Percentiles rank a stretch among this genome's conserved stretches.
Evolutionary conservation across 2,329 filamentous ascomycete species (phyloP).

Genomic region (Didymella pinodella): DNA sequence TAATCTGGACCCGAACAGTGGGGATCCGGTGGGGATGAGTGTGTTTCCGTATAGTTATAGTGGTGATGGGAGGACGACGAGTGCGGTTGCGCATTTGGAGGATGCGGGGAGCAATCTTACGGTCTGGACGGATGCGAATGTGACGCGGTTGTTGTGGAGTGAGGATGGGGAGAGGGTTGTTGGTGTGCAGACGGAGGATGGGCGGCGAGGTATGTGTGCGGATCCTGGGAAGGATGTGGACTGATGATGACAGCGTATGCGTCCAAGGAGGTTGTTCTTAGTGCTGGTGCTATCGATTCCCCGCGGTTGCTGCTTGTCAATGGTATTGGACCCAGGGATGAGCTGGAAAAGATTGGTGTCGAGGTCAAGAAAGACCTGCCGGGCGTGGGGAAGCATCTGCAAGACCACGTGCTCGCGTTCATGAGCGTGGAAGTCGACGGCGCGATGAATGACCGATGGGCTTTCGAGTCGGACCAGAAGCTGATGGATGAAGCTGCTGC

Average conservation of each 20-base stretch:
- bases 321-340: constrained; percentile 56
- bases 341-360: constrained; percentile 55
- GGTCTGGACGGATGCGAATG: constrained; percentile 59
- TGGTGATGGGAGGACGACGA: constrained; percentile 44
- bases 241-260: constrained; percentile 5
- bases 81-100: constrained; percentile 48
- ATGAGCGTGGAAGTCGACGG: constrained; percentile 57
- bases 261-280: constrained; percentile 48
- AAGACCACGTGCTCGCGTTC: constrained; percentile 56
- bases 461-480: constrained; percentile 44
- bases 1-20: constrained; percentile 62
- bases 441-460: constrained; percentile 50
- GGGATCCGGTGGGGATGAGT: constrained; percentile 41
- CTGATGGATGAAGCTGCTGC: constrained; percentile 54
- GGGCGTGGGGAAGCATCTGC: constrained; percentile 56
- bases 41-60: constrained; percentile 51
- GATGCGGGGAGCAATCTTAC: constrained; percentile 61
- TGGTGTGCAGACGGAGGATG: constrained; percentile 41
- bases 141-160: constrained; percentile 45
- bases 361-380: constrained; percentile 51
- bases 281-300: constrained; percentile 45
- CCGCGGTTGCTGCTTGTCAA: constrained; percentile 57
- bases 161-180: constrained; percentile 36
- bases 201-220: constrained; percentile 40
- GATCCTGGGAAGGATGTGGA: not conserved